Evolutionary conservation across 305 asterid species (phyloP).

Genomic region (Plantago lanceolata): DNA sequence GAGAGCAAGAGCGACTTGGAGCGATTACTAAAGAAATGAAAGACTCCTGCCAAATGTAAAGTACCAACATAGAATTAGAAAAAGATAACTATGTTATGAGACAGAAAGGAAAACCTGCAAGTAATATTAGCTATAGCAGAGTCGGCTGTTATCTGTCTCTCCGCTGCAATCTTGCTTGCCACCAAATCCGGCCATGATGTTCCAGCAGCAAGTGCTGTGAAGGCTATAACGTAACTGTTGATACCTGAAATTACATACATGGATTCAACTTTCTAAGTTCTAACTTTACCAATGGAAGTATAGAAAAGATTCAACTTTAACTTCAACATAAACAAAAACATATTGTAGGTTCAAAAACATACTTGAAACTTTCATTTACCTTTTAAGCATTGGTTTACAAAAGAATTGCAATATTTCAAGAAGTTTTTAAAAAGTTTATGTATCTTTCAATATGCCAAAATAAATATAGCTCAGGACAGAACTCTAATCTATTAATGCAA

Average conservation of each 20-base stretch:
- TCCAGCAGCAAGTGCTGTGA: conserved; percentile 90
- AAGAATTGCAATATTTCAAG: neutral
- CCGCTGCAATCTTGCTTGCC: conserved; percentile 99
- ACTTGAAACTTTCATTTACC: neutral
- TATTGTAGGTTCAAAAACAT: neutral
- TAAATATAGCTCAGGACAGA: no score
- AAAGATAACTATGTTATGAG: conserved; percentile 1
- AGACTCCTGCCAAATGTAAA: no score
- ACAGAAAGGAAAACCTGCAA: conserved; percentile 56
- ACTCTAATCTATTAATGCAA: no score
- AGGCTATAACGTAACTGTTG: conserved; percentile 60
- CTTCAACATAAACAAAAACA: neutral
- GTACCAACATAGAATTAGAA: no score
- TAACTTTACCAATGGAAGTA: neutral
- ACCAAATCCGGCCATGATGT: conserved; percentile 98
- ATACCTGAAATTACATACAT: conserved; percentile 33
- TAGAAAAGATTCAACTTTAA: neutral
- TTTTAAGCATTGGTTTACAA: neutral
- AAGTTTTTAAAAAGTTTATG: neutral
- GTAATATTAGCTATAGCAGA: conserved; percentile 96
- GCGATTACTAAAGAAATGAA: no score
- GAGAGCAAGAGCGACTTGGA: no score
- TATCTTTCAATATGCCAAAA: neutral
- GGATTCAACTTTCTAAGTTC: neutral
- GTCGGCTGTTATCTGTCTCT: conserved; percentile 84